These are phyloP conservation scores for Skeletonema costatum DNA, from an alignment of 108 stramenopile genomes.

Conservation along the genomic window DNA sequence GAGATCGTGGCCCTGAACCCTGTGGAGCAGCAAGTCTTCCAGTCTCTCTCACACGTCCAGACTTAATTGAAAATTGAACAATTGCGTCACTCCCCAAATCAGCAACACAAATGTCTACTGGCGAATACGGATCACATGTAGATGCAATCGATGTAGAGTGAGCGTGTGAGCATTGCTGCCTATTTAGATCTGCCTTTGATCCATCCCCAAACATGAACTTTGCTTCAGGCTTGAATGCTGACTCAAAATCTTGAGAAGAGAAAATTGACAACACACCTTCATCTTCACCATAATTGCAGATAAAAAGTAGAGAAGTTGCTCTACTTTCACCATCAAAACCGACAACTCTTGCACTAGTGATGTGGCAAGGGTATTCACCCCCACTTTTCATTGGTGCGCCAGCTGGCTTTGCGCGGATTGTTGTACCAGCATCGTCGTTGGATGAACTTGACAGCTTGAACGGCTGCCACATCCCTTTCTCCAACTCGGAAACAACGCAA, in stretches of 20 bases:
- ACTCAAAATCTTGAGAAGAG: neutral
- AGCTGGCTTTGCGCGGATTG: slow-evolving; percentile 7
- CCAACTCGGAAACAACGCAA: slow-evolving; percentile 45
- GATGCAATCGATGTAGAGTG: slow-evolving; percentile 24
- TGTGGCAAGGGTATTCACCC: slow-evolving; percentile 41
- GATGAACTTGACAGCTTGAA: neutral
- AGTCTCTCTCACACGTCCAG: slow-evolving; percentile 21
- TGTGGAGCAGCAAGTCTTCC: slow-evolving; percentile 42
- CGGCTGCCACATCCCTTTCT: slow-evolving; percentile 28
- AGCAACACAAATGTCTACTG: slow-evolving; percentile 29
- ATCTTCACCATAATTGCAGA: slow-evolving; percentile 45
- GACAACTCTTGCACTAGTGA: slow-evolving; percentile 5
- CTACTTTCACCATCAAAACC: neutral
- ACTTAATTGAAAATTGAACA: slow-evolving; percentile 28
- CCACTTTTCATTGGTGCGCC: slow-evolving; percentile 21
- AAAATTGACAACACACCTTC: slow-evolving; percentile 32
- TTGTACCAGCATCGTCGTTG: neutral
- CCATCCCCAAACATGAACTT: slow-evolving; percentile 32
- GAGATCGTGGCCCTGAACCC: slow-evolving; percentile 46
- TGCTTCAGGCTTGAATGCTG: slow-evolving; percentile 3
- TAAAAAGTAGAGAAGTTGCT: slow-evolving; percentile 9
- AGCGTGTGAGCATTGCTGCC: slow-evolving; percentile 41
- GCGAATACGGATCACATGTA: slow-evolving; percentile 6
- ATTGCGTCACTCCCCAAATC: slow-evolving; percentile 44
- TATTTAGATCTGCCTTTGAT: slow-evolving; percentile 22